These are phyloP conservation scores for Pseudogymnoascus sp. DNA, from an alignment of 2,329 filamentous ascomycete genomes.

Conservation along the genomic window DNA sequence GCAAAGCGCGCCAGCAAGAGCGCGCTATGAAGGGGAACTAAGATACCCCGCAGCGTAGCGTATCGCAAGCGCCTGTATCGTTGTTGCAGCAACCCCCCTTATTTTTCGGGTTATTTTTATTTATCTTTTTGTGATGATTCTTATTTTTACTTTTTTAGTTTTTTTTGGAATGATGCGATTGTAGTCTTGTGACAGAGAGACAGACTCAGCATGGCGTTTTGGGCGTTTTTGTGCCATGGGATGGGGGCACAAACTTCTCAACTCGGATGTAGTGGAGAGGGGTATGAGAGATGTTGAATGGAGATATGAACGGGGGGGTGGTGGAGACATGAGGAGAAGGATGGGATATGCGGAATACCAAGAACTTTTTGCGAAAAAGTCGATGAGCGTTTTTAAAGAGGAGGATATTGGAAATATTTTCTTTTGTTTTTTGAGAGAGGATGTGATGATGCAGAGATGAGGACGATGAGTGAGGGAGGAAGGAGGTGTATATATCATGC, in stretches of 20 bases:
- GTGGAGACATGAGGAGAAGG: neutral
- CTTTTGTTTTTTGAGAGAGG: neutral
- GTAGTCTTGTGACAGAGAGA: neutral
- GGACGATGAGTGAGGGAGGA: neutral
- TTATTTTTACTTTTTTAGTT: neutral
- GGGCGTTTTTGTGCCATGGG: neutral
- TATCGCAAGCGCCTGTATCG: neutral
- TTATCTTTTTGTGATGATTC: neutral
- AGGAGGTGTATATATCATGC: constrained; percentile 5
- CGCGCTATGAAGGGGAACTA: constrained; percentile 59
- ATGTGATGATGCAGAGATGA: neutral
- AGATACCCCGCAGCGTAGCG: constrained; percentile 8
- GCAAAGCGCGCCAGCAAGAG: constrained; percentile 79
- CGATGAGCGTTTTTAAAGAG: constrained; percentile 10
- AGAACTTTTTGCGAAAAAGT: neutral
- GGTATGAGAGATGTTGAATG: neutral
- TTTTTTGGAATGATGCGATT: constrained; percentile 9
- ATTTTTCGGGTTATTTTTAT: neutral
- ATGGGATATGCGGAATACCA: neutral
- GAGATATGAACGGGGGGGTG: neutral
- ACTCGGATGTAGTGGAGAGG: neutral
- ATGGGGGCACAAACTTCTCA: constrained; percentile 1
- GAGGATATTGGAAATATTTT: neutral
- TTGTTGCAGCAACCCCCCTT: neutral
- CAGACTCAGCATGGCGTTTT: constrained; percentile 5